Evolutionary conservation across 2,329 filamentous ascomycete species (phyloP), one percentile per base, ranked within the genome.

Genomic region (Xylaria sp.): DNA sequence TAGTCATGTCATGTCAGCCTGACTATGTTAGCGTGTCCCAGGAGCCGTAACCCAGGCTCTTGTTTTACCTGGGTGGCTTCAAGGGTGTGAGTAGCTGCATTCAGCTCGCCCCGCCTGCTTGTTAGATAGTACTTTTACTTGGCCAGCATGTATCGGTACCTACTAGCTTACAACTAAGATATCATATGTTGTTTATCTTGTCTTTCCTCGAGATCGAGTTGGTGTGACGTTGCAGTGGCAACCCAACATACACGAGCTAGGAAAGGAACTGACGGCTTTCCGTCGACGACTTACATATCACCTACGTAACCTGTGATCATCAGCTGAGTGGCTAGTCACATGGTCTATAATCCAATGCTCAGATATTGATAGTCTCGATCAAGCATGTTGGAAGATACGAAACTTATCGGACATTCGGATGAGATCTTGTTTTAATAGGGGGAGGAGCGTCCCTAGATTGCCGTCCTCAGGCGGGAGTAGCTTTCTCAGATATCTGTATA

Each of bases 151-250:
- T 50, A 50, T 57, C 32, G 18, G 43, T 23, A 52, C 23, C 41
- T 52, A 13, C 41, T 57, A 58, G 25, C 39, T 9, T 13, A 45
- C n/a, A 50, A 58, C 32, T 28, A 20, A 15, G n/a, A 46, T 20
- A 36, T 23, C 20, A 6, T 3, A 20, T 7, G 4, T 59, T 18
- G 12, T 13, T 7, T n/a, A 13, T 2, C 15, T 20, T 43, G 9
- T 46, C 28, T 23, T 20, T 60, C 20, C 32, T 45, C 13, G 25
- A 28, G 30, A 48, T 15, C 5, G 20, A n/a, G 13, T 32, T 50
- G 8, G 36, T 60, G 60, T 67, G 55, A 67, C 50, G 60, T 55
- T 60, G 50, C 60, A 55, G 28, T 60, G 20, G 41, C n/a, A 64
- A 34, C 28, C 12, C 23, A 48, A 30, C 30, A 4, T 20, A 30